phyloP scores from a whole-genome alignment of 1,284 basidiomycete species.

The Cutaneotrichosporon sp. region DNA sequence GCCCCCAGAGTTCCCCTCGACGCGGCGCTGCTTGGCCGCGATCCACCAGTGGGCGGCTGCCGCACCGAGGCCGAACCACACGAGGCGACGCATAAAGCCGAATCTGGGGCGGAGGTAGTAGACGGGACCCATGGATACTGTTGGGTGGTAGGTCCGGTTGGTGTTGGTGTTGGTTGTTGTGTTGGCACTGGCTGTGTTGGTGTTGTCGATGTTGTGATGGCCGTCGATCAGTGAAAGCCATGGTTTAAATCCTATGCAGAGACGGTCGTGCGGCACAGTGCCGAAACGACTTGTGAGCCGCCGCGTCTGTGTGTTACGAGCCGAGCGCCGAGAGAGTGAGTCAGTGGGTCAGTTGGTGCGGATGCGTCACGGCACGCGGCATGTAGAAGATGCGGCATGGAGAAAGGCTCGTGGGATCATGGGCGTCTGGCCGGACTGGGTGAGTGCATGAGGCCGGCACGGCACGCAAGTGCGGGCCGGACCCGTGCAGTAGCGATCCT shows the following conservation, averaged over 20 bases:
- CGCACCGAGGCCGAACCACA: constrained; percentile 1
- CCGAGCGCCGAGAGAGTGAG: too few relatives aligned
- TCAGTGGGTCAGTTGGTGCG: neutral
- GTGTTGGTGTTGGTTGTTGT: neutral
- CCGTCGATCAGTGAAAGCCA: too few relatives aligned
- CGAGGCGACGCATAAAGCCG: neutral
- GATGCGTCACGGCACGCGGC: neutral
- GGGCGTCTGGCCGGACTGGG: neutral
- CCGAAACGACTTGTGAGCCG: neutral
- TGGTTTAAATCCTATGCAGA: too few relatives aligned
- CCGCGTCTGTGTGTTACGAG: too few relatives aligned
- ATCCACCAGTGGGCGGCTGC: neutral
- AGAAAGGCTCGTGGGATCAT: neutral
- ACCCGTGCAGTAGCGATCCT: too few relatives aligned
- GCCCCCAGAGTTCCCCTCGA: neutral
- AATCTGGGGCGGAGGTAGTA: neutral
- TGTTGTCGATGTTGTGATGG: too few relatives aligned
- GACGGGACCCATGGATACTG: neutral
- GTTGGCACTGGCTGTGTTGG: too few relatives aligned
- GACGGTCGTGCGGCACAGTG: neutral
- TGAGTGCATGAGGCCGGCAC: too few relatives aligned
- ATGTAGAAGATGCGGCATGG: neutral
- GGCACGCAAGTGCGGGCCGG: neutral
- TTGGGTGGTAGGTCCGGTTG: neutral
- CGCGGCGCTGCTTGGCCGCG: neutral